Base-by-base conservation (phyloP, 176 grass and related monocot genomes). In the Oryza longistaminata region DNA sequence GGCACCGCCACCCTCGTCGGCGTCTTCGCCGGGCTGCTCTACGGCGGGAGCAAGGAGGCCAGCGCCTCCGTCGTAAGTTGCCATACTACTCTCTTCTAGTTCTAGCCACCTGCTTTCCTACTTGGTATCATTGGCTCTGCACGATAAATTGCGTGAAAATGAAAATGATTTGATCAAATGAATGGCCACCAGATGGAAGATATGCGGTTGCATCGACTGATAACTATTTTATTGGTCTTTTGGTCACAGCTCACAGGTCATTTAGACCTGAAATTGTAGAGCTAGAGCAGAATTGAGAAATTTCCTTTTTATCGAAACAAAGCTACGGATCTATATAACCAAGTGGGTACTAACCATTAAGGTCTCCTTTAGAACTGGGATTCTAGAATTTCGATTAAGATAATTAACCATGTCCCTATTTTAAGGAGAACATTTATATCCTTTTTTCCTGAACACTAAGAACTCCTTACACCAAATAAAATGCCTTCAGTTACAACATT, bases 31-130 rank as follows among this genome's bases (percentile, higher is more conserved):
- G 96, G 96, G 69, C 61, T 98, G 26, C 72, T 95, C 22, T 98
- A 93, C 66, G 96, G 96, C 4, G 96, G 96, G 85, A 90, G 85
- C 87, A 98, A 81, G 88, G 96, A 94, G 48, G 93, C 93, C 87
- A 61, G 84, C 65, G 87, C 91, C 34, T 94, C 90, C 11, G 83
- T 94, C 42, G 96, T 98, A 94, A 91, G 88, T 62, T 78, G 5
- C 17, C 21, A 53, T 75, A 61, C 61, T 70, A 78, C 78, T 79
- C 35, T 22, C 15, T 4, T 34, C 33, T 34, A 34, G 26, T 22
- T 77, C 24, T n/a, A 76, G 27, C 61, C 39, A 42, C 26, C 55
- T 24, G 24, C 21, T 24, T 24, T 2, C 2, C 24, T 27, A 27
- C 26, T 27, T 27, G 26, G 26, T 27, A 62, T 24, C 9, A 22